Evolutionary conservation across 1,284 basidiomycete genomes (phyloP).

Genomic region (Ustilago cynodontis): DNA sequence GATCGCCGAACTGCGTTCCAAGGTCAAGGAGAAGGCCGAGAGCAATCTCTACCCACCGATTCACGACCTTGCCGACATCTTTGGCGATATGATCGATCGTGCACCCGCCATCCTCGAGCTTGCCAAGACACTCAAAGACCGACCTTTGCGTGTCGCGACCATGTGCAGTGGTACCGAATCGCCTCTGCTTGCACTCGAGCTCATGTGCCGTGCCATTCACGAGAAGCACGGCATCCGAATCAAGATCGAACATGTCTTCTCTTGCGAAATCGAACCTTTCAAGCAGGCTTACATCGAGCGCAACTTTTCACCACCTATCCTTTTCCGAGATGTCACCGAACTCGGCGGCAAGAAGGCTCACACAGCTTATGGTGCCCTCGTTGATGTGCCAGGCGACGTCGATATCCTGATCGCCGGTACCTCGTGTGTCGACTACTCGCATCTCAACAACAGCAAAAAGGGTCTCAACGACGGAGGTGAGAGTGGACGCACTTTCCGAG

Average conservation of each 20-base stretch:
- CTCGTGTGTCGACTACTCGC: conserved; percentile 95
- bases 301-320: conserved; percentile 86
- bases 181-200: conserved; percentile 86
- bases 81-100: conserved; percentile 82
- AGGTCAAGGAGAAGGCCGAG: conserved; percentile 44
- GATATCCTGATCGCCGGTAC: conserved; percentile 89
- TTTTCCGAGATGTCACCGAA: conserved; percentile 95
- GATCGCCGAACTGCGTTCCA: conserved; percentile 16
- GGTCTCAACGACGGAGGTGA: conserved; percentile 70
- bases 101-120: conserved; percentile 72
- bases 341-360: conserved; percentile 75
- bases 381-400: conserved; percentile 87
- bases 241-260: conserved; percentile 91
- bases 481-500: conserved; percentile 66
- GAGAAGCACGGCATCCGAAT: conserved; percentile 79
- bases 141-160: conserved; percentile 90
- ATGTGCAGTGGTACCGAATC: conserved; percentile 98
- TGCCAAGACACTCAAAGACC: conserved; percentile 79
- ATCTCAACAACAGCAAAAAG: conserved; percentile 92
- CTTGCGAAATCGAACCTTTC: conserved; percentile 97
- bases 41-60: conserved; percentile 78
- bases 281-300: conserved; percentile 98
- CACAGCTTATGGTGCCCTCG: conserved; percentile 90
- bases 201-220: conserved; percentile 81
- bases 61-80: conserved; percentile 82